Evolutionary conservation across 139 green algal species (phyloP).

Genomic region (Choricystis sp.): DNA sequence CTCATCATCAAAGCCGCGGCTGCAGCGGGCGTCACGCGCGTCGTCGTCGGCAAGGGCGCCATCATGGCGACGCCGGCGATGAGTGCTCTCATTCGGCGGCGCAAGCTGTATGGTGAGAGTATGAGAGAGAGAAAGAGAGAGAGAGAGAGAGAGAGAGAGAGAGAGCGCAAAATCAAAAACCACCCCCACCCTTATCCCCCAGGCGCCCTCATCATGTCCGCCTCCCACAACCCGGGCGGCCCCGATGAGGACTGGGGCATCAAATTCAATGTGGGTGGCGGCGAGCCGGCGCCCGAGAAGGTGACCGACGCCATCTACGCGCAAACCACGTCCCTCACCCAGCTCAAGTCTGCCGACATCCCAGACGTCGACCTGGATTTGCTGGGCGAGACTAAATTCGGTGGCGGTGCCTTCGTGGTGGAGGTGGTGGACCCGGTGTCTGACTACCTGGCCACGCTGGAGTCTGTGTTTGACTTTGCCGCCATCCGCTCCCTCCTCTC

Average conservation of each 20-base stretch:
- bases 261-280: constrained; percentile 97
- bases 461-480: constrained; percentile 91
- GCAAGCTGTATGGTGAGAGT: constrained; percentile 69
- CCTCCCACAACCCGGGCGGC: constrained; percentile 93
- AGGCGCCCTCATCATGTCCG: constrained; percentile 97
- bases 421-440: constrained; percentile 84
- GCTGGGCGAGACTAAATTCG: constrained; percentile 57
- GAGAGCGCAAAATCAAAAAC: constrained; percentile 6
- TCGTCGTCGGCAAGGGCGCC: constrained; percentile 85
- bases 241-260: constrained; percentile 97
- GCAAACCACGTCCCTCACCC: constrained; percentile 66
- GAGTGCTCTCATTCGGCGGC: constrained; percentile 84
- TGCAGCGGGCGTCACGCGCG: constrained; percentile 53
- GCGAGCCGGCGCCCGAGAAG: constrained; percentile 90
- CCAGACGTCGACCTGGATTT: constrained; percentile 83
- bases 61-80: constrained; percentile 95
- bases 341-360: constrained; percentile 79
- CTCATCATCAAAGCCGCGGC: constrained; percentile 94
- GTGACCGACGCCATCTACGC: constrained; percentile 97
- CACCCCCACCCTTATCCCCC: constrained; percentile 12
- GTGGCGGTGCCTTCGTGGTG: constrained; percentile 75
- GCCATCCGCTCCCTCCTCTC: constrained; percentile 65
- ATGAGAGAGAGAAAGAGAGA: not conserved
- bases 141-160: no score
- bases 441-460: constrained; percentile 81